phyloP scores from a whole-genome alignment of 352 stramenopile species.

The Phytophthora aleatoria region DNA sequence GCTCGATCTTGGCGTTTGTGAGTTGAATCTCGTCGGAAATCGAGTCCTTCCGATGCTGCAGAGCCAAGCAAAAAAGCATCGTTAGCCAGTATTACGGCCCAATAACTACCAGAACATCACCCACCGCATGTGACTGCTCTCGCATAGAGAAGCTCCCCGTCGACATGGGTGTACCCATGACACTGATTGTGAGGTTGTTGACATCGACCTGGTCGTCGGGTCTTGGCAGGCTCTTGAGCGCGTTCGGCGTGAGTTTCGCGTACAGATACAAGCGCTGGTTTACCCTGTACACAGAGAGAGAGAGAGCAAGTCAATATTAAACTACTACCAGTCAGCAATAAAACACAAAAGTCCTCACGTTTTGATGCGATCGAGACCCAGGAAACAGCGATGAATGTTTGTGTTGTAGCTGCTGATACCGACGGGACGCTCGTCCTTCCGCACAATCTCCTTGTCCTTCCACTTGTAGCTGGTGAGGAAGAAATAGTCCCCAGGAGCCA shows the following conservation, averaged over 20 bases:
- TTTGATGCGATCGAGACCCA: slow-evolving; percentile 85
- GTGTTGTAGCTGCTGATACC: slow-evolving; percentile 86
- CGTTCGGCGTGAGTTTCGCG: slow-evolving; percentile 80
- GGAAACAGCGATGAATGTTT: slow-evolving; percentile 80
- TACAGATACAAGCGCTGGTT: slow-evolving; percentile 82
- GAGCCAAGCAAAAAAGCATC: slow-evolving; percentile 4
- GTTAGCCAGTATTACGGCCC: slow-evolving; percentile 1
- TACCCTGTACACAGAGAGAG: slow-evolving; percentile 34
- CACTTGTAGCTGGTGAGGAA: slow-evolving; percentile 88
- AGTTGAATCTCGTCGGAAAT: slow-evolving; percentile 74
- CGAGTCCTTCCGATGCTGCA: slow-evolving; percentile 47
- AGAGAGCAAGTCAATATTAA: slow-evolving; percentile 6
- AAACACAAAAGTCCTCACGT: slow-evolving; percentile 37
- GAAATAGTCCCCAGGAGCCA: slow-evolving; percentile 84
- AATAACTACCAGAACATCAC: neutral
- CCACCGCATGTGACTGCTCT: slow-evolving; percentile 38
- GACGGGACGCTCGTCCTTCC: slow-evolving; percentile 76
- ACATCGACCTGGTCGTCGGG: slow-evolving; percentile 62
- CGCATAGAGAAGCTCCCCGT: slow-evolving; percentile 21
- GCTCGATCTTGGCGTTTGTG: slow-evolving; percentile 80
- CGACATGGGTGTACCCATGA: slow-evolving; percentile 54
- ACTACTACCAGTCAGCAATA: neutral
- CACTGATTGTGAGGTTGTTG: slow-evolving; percentile 68
- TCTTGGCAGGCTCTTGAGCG: slow-evolving; percentile 64
- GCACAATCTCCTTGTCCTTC: slow-evolving; percentile 88